Base-by-base conservation (phyloP, 2,329 filamentous ascomycete species). In the Colletotrichum limetticola region DNA sequence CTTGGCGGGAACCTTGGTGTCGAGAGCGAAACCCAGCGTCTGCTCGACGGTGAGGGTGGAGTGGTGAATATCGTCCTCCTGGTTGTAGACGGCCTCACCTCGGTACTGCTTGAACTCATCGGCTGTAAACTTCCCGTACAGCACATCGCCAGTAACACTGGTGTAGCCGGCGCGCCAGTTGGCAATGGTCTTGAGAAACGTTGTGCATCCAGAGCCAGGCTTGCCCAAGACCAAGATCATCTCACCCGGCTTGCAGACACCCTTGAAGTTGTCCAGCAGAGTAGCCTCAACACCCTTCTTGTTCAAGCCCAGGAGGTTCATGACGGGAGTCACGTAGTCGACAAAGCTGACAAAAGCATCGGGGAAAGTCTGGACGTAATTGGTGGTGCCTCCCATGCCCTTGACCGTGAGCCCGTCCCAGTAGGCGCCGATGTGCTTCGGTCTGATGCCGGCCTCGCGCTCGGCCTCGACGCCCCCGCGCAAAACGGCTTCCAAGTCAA, bases 11-110 rank as follows among this genome's bases (percentile, higher is more conserved):
- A 94, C 92, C 83, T 97, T 97, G 37, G 92, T 94, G 78, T 97
- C 93, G 4, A 97, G 85, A 0, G 95, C 95, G 79, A 98, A 98
- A 0, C 90, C 91, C 0, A 98, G 88, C 0, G 95, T 98, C 80
- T 98, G 94, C 67, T 94, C 93, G 3, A 98, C 95, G 0, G 95
- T 97, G 28, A 98, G 86, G 0, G 94, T 97, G 0, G 95, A 90
- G 77, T 95, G 92, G 77, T 98, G 95, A 26, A 96, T 87, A 77
- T 98, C 95, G 76, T 97, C 94, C 80, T 96, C 94, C 77, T 94
- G 91, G 78, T 95, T 96, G 84, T 97, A 97, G 5, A 96, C 92
- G 0, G 93, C 92, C 83, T 97, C 94, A 63, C 94, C 94, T 35
- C 94, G 89, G 80, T 94, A 97, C 63, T 89, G 86, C 78, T 92